A percentile compares a stretch with the other conserved stretches of the same genome.
phyloP scores from a whole-genome alignment of 805 yeast genomes.

The Ogataea parapolymorpha region DNA sequence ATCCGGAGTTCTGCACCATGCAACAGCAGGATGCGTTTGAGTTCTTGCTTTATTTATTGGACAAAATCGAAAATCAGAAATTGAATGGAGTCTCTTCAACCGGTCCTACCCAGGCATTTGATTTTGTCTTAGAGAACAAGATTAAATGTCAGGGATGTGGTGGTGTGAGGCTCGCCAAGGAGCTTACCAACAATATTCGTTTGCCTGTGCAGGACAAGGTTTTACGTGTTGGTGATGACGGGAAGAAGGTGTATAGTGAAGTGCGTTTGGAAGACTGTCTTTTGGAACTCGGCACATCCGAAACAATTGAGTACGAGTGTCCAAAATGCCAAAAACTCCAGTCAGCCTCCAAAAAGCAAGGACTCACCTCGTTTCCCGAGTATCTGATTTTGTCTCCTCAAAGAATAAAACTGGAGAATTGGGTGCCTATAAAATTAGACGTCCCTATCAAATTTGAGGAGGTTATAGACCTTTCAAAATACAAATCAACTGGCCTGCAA shows the following conservation, averaged over 20 bases:
- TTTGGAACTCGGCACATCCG: constrained; percentile 41
- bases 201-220: constrained; percentile 52
- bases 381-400: constrained; percentile 69
- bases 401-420: constrained; percentile 77
- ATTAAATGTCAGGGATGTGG: constrained; percentile 56
- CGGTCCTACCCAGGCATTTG: constrained; percentile 53
- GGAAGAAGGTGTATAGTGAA: constrained; percentile 44
- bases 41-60: constrained; percentile 66
- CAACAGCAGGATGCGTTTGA: constrained; percentile 96
- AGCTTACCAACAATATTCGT: constrained; percentile 61
- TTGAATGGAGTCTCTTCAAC: constrained; percentile 31
- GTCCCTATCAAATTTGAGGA: constrained; percentile 58
- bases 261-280: constrained; percentile 53
- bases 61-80: constrained; percentile 52
- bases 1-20: constrained; percentile 79
- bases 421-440: constrained; percentile 84
- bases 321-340: constrained; percentile 43
- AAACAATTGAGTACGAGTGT: constrained; percentile 62
- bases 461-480: constrained; percentile 42
- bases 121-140: constrained; percentile 63
- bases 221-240: constrained; percentile 38
- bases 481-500: constrained; percentile 40
- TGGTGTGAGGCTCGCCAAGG: constrained; percentile 54
- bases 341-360: constrained; percentile 40
- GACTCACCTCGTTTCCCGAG: constrained; percentile 66